Evolutionary conservation across 208 protist species (phyloP).

Genomic region (Naegleria lovaniensis): DNA sequence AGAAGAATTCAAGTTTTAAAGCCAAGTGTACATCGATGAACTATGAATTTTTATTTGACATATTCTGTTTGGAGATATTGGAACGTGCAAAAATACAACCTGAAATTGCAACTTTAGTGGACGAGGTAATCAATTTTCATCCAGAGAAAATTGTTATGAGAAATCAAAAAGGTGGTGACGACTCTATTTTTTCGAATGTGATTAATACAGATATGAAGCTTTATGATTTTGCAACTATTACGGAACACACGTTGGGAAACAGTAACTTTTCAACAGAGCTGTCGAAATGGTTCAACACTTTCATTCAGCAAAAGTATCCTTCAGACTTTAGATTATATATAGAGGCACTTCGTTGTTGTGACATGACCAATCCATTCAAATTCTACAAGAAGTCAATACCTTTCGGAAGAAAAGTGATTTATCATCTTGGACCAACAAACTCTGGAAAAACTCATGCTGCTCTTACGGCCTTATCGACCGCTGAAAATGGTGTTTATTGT

Average conservation of each 20-base stretch:
- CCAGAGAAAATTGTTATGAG: not conserved
- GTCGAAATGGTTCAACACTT: not conserved
- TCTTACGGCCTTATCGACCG: conserved; percentile 53
- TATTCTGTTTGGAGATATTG: not conserved
- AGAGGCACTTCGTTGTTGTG: not conserved
- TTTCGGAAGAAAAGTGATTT: conserved; percentile 64
- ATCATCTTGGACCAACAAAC: conserved; percentile 85
- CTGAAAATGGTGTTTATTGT: conserved; percentile 75
- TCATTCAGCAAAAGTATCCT: not conserved
- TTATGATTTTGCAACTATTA: not conserved
- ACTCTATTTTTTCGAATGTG: not conserved
- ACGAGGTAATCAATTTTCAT: not conserved
- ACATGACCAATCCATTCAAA: not conserved
- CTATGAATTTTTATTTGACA: not conserved
- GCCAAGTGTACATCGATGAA: not conserved
- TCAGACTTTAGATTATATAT: not conserved
- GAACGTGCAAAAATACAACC: not conserved
- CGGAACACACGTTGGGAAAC: not conserved
- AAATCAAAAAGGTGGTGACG: not conserved
- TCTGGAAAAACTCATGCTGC: conserved; percentile 85
- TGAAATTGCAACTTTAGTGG: not conserved
- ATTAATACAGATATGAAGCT: not conserved
- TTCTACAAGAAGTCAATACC: conserved; percentile 43
- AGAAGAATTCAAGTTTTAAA: not conserved
- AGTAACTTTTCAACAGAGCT: not conserved